phyloP scores from a whole-genome alignment of 305 asterid species.

The Fraxinus dipetala region DNA sequence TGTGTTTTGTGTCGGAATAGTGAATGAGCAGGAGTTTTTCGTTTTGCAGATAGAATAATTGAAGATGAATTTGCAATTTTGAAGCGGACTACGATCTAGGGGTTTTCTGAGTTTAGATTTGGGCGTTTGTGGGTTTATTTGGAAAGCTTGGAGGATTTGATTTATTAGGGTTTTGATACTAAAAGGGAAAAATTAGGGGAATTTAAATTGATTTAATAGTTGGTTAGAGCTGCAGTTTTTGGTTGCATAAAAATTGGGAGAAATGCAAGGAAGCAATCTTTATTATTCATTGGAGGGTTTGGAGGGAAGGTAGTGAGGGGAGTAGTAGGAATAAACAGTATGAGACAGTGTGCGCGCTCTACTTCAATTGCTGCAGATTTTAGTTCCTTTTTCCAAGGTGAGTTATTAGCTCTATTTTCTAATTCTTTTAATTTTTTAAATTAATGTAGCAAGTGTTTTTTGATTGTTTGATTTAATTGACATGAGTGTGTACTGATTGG shows the following conservation, averaged over 20 bases:
- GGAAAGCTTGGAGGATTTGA: slow-evolving; percentile 5
- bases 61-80: slow-evolving; percentile 17
- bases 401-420: background rate
- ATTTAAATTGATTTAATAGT: slow-evolving; percentile 43
- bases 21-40: slow-evolving; percentile 28
- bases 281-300: slow-evolving; percentile 75
- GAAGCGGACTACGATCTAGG: slow-evolving; percentile 39
- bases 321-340: slow-evolving; percentile 34
- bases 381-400: slow-evolving; percentile 32
- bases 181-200: slow-evolving; percentile 18
- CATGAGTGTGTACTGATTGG: background rate
- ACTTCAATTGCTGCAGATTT: slow-evolving; percentile 30
- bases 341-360: slow-evolving; percentile 62
- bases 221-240: slow-evolving; percentile 35
- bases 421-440: background rate
- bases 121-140: slow-evolving; percentile 15
- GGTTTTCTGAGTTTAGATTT: slow-evolving; percentile 20
- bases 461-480: background rate
- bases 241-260: slow-evolving; percentile 36
- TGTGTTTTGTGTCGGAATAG: slow-evolving; percentile 28
- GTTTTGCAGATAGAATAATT: slow-evolving; percentile 38
- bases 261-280: slow-evolving; percentile 52
- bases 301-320: slow-evolving; percentile 44
- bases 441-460: background rate
- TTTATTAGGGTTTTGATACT: slow-evolving; percentile 16